Conservation (phyloP, 2,329 filamentous ascomycete species). For the Neurospora sp. region DNA sequence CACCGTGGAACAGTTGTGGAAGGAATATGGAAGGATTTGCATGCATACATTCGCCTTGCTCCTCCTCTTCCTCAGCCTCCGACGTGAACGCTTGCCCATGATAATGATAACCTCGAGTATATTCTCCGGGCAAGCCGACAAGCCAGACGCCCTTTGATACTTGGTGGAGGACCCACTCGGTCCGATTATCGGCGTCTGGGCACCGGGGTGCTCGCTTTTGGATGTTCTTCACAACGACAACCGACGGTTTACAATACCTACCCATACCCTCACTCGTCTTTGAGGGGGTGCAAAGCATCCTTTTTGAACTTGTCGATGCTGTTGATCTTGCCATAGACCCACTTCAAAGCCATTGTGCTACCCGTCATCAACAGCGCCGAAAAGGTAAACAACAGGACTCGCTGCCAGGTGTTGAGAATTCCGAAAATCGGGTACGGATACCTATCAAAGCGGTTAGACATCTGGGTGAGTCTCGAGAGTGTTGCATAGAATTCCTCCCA, state of each 20-base stretch:
- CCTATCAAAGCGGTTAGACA: conserved; percentile 29
- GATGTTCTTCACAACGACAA: background rate
- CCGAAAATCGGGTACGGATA: conserved; percentile 85
- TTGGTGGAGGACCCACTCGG: background rate
- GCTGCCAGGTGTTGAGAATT: conserved; percentile 53
- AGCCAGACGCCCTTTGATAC: background rate
- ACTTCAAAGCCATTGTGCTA: conserved; percentile 60
- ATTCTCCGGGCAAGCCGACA: background rate
- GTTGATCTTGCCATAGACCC: conserved; percentile 59
- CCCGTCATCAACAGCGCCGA: conserved; percentile 63
- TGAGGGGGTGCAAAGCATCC: conserved; percentile 25
- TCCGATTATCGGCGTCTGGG: background rate
- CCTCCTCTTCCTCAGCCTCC: background rate
- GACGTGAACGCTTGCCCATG: background rate
- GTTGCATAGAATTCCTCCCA: background rate
- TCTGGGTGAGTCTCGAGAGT: background rate
- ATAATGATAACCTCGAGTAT: background rate
- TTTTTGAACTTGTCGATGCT: conserved; percentile 36
- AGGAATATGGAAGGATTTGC: background rate
- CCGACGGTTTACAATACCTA: background rate
- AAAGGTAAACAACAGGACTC: conserved; percentile 57
- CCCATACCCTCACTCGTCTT: conserved; percentile 14
- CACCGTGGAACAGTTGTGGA: background rate
- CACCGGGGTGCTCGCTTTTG: background rate
- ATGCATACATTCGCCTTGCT: background rate